A percentile compares a stretch with the other conserved stretches of the same genome.
phyloP scores from a whole-genome alignment of 192 early-diverging fungal genomes.

The Coemansia sp. region DNA sequence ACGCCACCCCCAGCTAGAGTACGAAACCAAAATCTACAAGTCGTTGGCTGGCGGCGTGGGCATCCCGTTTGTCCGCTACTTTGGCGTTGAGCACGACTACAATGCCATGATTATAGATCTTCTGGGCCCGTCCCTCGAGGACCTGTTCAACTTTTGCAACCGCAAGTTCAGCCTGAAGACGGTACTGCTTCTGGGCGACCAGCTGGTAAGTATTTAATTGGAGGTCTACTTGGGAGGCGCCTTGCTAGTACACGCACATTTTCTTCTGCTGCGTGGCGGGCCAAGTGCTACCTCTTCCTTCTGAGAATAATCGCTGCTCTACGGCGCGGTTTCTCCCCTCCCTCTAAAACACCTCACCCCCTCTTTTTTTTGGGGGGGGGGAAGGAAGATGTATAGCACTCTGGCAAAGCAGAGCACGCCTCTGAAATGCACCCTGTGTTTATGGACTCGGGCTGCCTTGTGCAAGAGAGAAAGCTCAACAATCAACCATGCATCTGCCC shows the following conservation, averaged over 20 bases:
- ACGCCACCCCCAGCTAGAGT: slow-evolving; percentile 95
- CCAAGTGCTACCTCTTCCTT: slow-evolving; percentile 1
- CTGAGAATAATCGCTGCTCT: not conserved
- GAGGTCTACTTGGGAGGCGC: slow-evolving; percentile 3
- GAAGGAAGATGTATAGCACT: too few relatives aligned
- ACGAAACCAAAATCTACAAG: slow-evolving; percentile 96
- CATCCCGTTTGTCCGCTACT: slow-evolving; percentile 85
- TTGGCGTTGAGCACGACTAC: slow-evolving; percentile 78
- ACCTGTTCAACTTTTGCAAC: slow-evolving; percentile 86
- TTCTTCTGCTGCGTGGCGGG: slow-evolving; percentile 7
- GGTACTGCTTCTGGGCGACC: slow-evolving; percentile 80
- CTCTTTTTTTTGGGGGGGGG: slow-evolving; percentile 2
- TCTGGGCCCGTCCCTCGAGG: slow-evolving; percentile 87
- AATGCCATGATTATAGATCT: slow-evolving; percentile 87
- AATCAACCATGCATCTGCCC: too few relatives aligned
- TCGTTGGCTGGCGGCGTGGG: slow-evolving; percentile 88
- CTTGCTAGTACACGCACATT: not conserved
- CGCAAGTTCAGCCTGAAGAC: slow-evolving; percentile 88
- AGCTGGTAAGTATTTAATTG: slow-evolving; percentile 57
- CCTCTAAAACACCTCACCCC: not conserved
- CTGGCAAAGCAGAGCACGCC: too few relatives aligned
- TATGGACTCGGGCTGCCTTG: too few relatives aligned
- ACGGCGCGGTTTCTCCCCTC: not conserved
- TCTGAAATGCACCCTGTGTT: too few relatives aligned
- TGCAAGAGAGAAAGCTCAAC: too few relatives aligned